Base-by-base conservation (phyloP, 441 rosid species). In the Pelargonium hybrid region DNA sequence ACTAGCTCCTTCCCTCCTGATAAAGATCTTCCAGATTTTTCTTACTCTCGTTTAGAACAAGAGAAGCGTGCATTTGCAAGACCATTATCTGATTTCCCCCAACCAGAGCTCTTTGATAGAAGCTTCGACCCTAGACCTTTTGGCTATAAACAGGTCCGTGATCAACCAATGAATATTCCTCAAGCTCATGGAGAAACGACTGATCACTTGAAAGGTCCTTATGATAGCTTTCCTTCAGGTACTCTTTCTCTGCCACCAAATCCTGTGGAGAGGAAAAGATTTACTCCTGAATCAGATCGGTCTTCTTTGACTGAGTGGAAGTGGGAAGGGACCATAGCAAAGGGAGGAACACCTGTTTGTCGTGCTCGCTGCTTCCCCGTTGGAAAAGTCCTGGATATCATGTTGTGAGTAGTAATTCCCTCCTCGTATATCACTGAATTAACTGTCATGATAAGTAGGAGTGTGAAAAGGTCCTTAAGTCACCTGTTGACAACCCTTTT, bases 251-350 rank as follows among this genome's bases (percentile, higher is more conserved):
- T 77, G 74, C 88, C 82, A 54, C 65, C 83, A 41, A 71, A 70
- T 72, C 69, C 83, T 68, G 71, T 77, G 69, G 97, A 88, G 77
- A 82, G 83, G 74, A 88, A 83, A 84, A 83, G 84, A 71, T 79
- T 81, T 66, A 75, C 86, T 65, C 88, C 88, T 67, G 95, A 90
- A 71, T 78, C 80, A 67, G 83, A 79, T 70, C 85, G 56, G 70
- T 69, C 88, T 69, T 81, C 95, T 31, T 71, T 88, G 63, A 87
- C 86, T 56, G 87, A 90, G 77, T 93, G 98, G 98, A 91, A 93
- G 83, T 93, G 98, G 98, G 97, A 93, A 80, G 98, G 98, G 67
- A 88, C 92, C 68, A 84, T 93, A 71, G 98, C 97, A 15, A 91
- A 93, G 84, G 97, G 96, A 69, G 98, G 98, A 71, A 87, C 88